Conservation (phyloP, 164 flowering plant genomes). For the Kingdonia uniflora region DNA sequence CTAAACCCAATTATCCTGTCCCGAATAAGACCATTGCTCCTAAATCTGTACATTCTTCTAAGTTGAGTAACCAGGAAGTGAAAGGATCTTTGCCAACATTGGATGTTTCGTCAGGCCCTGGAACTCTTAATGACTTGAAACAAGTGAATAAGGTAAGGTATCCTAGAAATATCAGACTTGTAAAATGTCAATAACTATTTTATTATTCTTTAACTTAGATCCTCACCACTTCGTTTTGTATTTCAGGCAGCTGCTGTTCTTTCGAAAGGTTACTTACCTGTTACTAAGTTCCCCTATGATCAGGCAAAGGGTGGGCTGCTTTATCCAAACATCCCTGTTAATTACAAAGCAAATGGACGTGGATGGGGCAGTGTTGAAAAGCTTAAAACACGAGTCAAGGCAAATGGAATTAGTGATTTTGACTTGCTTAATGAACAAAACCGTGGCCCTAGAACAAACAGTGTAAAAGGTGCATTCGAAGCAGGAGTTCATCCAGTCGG, state of each 20-base stretch:
- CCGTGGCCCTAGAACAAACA: constrained; percentile 41
- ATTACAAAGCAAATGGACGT: constrained; percentile 22
- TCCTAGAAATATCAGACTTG: not conserved
- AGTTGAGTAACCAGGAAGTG: constrained; percentile 16
- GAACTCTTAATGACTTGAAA: constrained; percentile 25
- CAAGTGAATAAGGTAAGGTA: constrained; percentile 29
- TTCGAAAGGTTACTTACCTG: constrained; percentile 17
- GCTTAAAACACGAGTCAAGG: constrained; percentile 27
- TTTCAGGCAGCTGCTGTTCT: constrained; percentile 26
- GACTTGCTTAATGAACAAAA: constrained; percentile 39
- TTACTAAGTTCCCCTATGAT: constrained; percentile 3
- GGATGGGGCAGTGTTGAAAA: constrained; percentile 32
- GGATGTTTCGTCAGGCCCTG: constrained; percentile 20
- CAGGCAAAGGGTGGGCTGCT: constrained; percentile 13
- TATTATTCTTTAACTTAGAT: not conserved
- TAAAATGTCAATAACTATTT: not conserved
- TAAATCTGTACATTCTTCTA: constrained; percentile 15
- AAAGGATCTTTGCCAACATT: constrained; percentile 19
- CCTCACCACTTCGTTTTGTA: constrained; percentile 16
- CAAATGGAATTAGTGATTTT: constrained; percentile 22
- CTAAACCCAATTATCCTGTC: constrained; percentile 21
- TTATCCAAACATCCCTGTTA: constrained; percentile 25
- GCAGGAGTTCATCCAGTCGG: constrained; percentile 18
- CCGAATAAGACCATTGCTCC: constrained; percentile 16
- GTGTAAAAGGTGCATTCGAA: constrained; percentile 13